Evolutionary conservation across 768 basidiomycete species (phyloP), one percentile per base, ranked within the genome.

Genomic region (Hericium erinaceus): DNA sequence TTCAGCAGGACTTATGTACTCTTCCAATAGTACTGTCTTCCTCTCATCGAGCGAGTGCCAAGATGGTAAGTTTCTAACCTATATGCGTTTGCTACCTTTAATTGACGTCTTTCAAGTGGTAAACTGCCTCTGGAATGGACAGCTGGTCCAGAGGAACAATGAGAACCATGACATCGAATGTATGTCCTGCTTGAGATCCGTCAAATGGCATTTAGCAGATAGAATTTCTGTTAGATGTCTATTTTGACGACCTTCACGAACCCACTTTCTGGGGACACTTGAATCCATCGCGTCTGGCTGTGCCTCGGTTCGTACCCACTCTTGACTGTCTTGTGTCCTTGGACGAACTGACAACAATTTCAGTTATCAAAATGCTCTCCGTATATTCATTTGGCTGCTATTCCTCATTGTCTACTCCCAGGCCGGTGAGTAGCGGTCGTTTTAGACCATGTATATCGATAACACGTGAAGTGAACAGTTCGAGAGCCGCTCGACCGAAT

Each of bases 41-140:
- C 70, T 95, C 44, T 92, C 92, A 10, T 94, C 91, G 0, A 83
- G 69, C 51, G 92, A 94, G 72, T 84, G 90, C 13, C 92, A 95
- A 68, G 80, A 87, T 65, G 84, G 90, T 89, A 57, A 33, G 6
- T 8, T 33, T 2, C 9, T 33, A 6, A 33, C 4, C 9, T 8
- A 7, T 33, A 33, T 33, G 33, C 56, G 73, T 64, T 46, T 38
- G 5, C 16, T 8, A 24, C 40, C 55, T 56, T n/a, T 52, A 28
- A 52, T 41, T 46, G 48, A 16, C 16, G 33, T 39, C 26, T 37
- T n/a, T 39, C 12, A 51, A 92, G 93, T 95, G 12, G 85, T 95
- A 41, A 81, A 82, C 64, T 77, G 82, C 0, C 75, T 98, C 20
- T 95, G 95, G 93, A 77, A 71, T 10, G 95, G 95, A 15, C 81